phyloP scores from a whole-genome alignment of 495 filamentous ascomycete genomes.

The Neurospora intermedia region DNA sequence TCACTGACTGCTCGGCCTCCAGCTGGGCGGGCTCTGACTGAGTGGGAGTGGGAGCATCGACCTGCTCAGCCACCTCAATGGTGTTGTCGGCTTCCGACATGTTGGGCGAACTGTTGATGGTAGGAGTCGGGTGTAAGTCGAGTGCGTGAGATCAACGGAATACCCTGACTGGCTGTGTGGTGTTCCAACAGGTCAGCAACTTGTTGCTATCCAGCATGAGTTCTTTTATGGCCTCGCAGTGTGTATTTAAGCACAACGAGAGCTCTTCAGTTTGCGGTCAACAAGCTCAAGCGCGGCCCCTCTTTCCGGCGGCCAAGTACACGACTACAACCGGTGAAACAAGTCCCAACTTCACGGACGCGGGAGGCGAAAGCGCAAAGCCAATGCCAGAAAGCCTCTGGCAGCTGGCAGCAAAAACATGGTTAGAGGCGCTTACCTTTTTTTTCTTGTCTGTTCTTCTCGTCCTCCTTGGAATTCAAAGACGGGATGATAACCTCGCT shows the following conservation, averaged over 20 bases:
- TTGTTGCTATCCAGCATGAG: neutral
- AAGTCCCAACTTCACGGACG: neutral
- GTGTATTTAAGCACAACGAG: neutral
- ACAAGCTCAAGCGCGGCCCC: neutral
- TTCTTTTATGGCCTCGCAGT: neutral
- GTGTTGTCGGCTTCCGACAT: conserved; percentile 36
- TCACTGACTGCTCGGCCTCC: conserved; percentile 10
- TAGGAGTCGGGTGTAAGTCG: neutral
- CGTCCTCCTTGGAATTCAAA: neutral
- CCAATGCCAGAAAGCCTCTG: neutral
- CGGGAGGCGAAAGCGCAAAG: neutral
- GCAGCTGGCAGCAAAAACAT: neutral
- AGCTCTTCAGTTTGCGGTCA: neutral
- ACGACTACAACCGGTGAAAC: neutral
- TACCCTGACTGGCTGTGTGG: neutral
- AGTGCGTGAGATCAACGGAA: neutral
- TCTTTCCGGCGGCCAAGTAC: neutral
- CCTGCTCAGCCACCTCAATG: conserved; percentile 30
- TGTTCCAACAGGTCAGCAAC: neutral
- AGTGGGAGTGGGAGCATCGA: conserved; percentile 20
- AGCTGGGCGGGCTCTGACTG: conserved; percentile 11
- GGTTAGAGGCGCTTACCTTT: neutral
- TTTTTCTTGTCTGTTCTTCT: neutral
- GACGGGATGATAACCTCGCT: neutral
- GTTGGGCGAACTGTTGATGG: conserved; percentile 9